phyloP scores from a whole-genome alignment of 2,329 filamentous ascomycete species.

The Aspergillus fructus region DNA sequence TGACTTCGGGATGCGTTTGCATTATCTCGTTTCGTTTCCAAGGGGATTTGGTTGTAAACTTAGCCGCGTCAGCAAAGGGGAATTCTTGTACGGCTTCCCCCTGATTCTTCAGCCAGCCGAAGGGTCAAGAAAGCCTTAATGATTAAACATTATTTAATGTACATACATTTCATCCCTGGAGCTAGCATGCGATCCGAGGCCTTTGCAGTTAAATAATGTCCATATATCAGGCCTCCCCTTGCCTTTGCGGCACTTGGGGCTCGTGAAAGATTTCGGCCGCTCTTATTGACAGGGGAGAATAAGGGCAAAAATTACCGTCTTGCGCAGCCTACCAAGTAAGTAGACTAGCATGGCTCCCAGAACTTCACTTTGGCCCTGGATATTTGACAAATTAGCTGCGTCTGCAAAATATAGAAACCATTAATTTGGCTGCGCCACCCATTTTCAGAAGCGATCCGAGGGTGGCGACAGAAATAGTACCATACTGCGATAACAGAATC shows the following conservation, averaged over 20 bases:
- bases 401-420: background rate
- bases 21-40: background rate
- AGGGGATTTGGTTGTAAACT: background rate
- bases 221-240: background rate
- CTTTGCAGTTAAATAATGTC: background rate
- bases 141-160: background rate
- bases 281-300: background rate
- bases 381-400: background rate
- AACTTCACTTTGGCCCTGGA: background rate
- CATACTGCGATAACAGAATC: conserved; percentile 4
- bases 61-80: background rate
- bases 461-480: conserved; percentile 23
- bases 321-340: too few species aligned
- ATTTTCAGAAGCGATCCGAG: conserved; percentile 10
- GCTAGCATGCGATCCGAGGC: background rate
- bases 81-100: background rate
- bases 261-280: background rate
- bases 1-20: conserved; percentile 2
- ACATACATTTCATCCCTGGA: conserved; percentile 2
- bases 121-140: background rate
- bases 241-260: background rate
- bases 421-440: conserved; percentile 20
- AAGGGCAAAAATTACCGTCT: background rate
- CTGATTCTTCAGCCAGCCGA: background rate
- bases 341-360: background rate